phyloP scores from a whole-genome alignment of 176 grass and related monocot species.

The Stipa capillata region DNA sequence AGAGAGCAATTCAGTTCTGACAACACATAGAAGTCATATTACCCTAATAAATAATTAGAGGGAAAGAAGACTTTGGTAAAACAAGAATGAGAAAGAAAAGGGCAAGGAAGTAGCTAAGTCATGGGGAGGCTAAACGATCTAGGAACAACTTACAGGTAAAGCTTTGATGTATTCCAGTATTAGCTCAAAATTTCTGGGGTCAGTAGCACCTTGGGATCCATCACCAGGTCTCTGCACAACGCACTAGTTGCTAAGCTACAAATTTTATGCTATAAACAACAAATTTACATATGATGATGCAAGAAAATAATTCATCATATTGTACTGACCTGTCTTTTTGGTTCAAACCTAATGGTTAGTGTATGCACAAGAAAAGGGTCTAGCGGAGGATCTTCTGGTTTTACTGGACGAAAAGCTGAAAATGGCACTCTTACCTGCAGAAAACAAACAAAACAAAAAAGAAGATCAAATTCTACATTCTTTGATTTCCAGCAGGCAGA shows the following conservation, averaged over 20 bases:
- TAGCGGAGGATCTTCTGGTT: constrained; percentile 86
- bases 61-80: background rate
- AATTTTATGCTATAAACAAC: background rate
- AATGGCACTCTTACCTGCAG: constrained; percentile 90
- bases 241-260: constrained; percentile 7
- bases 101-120: background rate
- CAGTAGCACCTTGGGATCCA: constrained; percentile 54
- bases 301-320: background rate
- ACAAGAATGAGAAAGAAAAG: background rate
- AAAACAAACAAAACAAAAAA: constrained; percentile 1
- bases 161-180: constrained; percentile 95
- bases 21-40: background rate
- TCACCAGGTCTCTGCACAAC: constrained; percentile 74
- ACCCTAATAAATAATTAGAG: background rate
- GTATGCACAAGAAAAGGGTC: constrained; percentile 99
- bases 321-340: constrained; percentile 75
- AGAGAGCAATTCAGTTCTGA: background rate
- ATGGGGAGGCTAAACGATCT: background rate
- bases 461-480: background rate
- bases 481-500: background rate
- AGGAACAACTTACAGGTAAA: constrained; percentile 68
- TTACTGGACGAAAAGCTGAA: constrained; percentile 92
- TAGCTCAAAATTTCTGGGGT: constrained; percentile 86
- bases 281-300: background rate
- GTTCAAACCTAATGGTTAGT: constrained; percentile 95